Percentiles rank a stretch among this genome's conserved stretches.
Evolutionary conservation across 108 stramenopile species (phyloP).

Genomic region (Nannochloropsis oceanica): DNA sequence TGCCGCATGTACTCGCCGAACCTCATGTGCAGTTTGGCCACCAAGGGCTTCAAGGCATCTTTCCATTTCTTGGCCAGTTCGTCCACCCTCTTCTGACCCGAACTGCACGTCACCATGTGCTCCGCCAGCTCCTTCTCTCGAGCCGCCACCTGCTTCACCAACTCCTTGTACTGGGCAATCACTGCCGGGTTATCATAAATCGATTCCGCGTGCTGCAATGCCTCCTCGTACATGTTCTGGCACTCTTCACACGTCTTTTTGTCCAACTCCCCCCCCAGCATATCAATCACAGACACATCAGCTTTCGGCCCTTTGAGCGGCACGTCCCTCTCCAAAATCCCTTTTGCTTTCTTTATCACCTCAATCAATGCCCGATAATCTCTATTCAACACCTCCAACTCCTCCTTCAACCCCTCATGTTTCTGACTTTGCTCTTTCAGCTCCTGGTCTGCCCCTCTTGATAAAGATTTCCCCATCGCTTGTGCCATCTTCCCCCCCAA

Average conservation of each 20-base stretch:
- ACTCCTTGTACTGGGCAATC: conserved; percentile 38
- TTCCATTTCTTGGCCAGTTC: conserved; percentile 42
- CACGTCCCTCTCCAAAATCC: neutral
- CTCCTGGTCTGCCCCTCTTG: neutral
- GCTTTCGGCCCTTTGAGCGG: neutral
- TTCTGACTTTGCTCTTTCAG: neutral
- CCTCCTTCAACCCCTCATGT: neutral
- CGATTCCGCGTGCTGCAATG: neutral
- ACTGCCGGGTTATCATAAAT: neutral
- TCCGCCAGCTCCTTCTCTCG: conserved; percentile 42
- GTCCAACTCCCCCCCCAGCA: neutral
- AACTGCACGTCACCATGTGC: conserved; percentile 30
- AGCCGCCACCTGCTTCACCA: conserved; percentile 46
- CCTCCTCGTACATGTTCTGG: neutral
- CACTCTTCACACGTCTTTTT: neutral
- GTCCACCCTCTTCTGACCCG: conserved; percentile 39
- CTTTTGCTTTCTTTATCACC: neutral
- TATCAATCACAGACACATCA: neutral
- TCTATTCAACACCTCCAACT: neutral
- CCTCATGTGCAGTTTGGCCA: conserved; percentile 1
- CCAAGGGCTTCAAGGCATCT: conserved; percentile 26
- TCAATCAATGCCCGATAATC: neutral
- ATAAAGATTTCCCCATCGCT: neutral
- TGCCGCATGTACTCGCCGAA: conserved; percentile 58
- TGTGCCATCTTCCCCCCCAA: neutral